Percentiles rank a stretch among this genome's conserved stretches.
Evolutionary conservation across 83 land plant genomes (phyloP).

Genomic region (Picea mariana): DNA sequence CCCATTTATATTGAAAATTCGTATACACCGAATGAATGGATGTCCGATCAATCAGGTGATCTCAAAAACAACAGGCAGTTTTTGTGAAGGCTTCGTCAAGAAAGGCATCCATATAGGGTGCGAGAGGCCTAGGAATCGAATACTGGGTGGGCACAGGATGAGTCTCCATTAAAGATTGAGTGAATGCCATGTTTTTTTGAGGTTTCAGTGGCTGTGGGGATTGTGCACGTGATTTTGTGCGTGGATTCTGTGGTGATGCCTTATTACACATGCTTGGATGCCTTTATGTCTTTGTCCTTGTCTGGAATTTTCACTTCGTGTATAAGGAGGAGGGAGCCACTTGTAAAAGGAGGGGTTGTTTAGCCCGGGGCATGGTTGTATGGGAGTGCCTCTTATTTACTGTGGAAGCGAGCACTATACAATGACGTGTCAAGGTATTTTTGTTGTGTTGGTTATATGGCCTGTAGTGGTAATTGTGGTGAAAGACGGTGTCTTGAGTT

Average conservation of each 20-base stretch:
- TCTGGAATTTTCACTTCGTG: constrained; percentile 51
- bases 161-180: background rate
- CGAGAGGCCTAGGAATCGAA: too few relatives aligned
- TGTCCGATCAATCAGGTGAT: too few relatives aligned
- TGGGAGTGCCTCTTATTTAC: constrained; percentile 10
- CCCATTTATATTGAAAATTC: too few relatives aligned
- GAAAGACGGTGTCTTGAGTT: too few relatives aligned
- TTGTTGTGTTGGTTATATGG: too few relatives aligned
- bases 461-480: too few relatives aligned
- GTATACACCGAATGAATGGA: too few relatives aligned
- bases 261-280: constrained; percentile 50
- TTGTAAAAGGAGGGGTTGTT: constrained; percentile 37
- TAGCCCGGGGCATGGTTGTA: constrained; percentile 39
- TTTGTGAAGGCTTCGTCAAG: too few relatives aligned
- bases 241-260: constrained; percentile 45
- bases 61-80: too few relatives aligned
- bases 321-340: constrained; percentile 31
- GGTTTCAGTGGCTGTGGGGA: constrained; percentile 38
- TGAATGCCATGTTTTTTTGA: constrained; percentile 28
- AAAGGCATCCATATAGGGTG: too few relatives aligned
- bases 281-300: constrained; percentile 22
- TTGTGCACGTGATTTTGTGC: constrained; percentile 43
- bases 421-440: too few relatives aligned
- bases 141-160: background rate
- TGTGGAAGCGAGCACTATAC: too few relatives aligned